These are phyloP conservation scores for Aquilaria agallochum DNA, from an alignment of 441 rosid genomes.

Conservation along the genomic window DNA sequence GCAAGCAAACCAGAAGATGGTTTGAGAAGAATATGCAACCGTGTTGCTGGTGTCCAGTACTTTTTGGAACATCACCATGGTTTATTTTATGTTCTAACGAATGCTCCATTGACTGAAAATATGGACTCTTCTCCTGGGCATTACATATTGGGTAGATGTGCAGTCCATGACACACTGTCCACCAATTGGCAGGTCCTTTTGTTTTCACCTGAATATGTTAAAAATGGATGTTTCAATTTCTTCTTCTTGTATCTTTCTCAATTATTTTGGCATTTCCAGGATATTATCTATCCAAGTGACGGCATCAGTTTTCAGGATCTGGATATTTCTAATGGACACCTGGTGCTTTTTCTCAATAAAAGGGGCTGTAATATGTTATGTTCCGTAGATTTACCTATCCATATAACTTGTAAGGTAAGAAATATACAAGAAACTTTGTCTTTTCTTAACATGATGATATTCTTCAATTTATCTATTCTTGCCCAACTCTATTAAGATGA, in stretches of 20 bases:
- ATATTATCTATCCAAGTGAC: conserved; percentile 56
- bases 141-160: conserved; percentile 60
- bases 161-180: conserved; percentile 39
- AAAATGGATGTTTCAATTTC: conserved; percentile 1
- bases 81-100: conserved; percentile 72
- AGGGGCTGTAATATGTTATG: conserved; percentile 55
- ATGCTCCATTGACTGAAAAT: conserved; percentile 48
- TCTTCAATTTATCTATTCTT: too few relatives aligned
- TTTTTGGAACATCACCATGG: conserved; percentile 85
- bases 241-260: not conserved
- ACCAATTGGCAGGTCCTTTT: conserved; percentile 56
- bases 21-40: conserved; percentile 50
- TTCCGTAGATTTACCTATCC: conserved; percentile 66
- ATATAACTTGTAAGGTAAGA: conserved; percentile 42
- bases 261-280: conserved; percentile 28
- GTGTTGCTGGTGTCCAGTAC: conserved; percentile 64
- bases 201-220: not conserved
- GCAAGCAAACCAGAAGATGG: conserved; percentile 47
- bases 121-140: conserved; percentile 37
- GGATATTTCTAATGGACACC: conserved; percentile 71
- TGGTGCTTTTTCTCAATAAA: conserved; percentile 66
- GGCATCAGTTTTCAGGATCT: conserved; percentile 70
- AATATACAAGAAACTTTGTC: too few relatives aligned
- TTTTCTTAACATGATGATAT: too few relatives aligned
- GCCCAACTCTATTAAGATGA: too few relatives aligned